Percentiles rank a stretch among this genome's conserved stretches.
Evolutionary conservation across 345 rosid species (phyloP).

Genomic region (Brassica cretica): DNA sequence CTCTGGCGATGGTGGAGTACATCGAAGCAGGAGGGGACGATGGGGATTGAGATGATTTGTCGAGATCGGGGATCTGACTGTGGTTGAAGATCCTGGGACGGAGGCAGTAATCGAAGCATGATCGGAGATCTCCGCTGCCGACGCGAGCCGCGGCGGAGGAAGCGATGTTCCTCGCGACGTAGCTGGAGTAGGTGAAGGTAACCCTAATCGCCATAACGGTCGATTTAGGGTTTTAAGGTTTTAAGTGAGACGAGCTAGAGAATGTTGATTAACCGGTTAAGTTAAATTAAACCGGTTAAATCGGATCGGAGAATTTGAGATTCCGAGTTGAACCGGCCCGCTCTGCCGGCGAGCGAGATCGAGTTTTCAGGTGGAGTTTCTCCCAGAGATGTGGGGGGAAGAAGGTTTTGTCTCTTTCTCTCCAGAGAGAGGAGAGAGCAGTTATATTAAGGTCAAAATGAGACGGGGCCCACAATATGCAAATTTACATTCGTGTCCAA

Average conservation of each 20-base stretch:
- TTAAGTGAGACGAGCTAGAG: not conserved
- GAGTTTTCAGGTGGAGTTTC: conserved; percentile 4
- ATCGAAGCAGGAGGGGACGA: conserved; percentile 34
- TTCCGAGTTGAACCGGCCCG: not conserved
- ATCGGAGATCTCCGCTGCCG: conserved; percentile 47
- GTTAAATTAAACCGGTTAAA: conserved; percentile 8
- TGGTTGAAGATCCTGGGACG: conserved; percentile 52
- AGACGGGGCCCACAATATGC: not conserved
- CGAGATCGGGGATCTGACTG: conserved; percentile 46
- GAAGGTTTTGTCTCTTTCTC: not conserved
- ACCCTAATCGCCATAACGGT: conserved; percentile 71
- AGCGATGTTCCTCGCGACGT: conserved; percentile 60
- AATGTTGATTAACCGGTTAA: conserved; percentile 21
- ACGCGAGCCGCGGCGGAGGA: conserved; percentile 53
- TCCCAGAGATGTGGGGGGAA: conserved; percentile 13
- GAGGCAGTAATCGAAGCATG: conserved; percentile 55
- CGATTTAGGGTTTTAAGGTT: not conserved
- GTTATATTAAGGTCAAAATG: not conserved
- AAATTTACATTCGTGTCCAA: not conserved
- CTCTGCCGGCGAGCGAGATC: conserved; percentile 33
- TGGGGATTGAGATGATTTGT: conserved; percentile 26
- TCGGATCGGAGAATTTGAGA: conserved; percentile 35
- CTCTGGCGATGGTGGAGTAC: conserved; percentile 52
- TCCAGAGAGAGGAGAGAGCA: not conserved
- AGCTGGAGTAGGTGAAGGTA: conserved; percentile 65